A percentile compares a stretch with the other conserved stretches of the same genome.
Evolutionary conservation across 1,284 basidiomycete genomes (phyloP).

Genomic region (Leccinum cinnamomeum): DNA sequence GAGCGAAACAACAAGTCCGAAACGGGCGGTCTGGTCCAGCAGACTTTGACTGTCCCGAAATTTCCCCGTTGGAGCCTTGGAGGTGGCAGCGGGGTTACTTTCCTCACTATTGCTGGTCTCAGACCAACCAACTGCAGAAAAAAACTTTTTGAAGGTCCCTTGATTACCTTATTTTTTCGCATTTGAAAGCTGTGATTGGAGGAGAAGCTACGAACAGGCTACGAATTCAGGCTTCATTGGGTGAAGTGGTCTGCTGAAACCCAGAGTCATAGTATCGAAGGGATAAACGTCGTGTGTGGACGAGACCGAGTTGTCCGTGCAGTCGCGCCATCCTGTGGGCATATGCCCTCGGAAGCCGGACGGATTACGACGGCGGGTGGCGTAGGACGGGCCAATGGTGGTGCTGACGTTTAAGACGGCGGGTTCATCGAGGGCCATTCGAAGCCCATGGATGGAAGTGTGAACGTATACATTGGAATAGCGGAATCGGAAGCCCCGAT

Average conservation of each 20-base stretch:
- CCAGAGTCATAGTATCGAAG: not conserved
- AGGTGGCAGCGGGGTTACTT: constrained; percentile 15
- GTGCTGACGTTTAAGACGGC: constrained; percentile 13
- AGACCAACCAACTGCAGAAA: not conserved
- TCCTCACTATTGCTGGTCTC: not conserved
- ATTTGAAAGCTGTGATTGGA: not conserved
- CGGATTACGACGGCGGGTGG: constrained; percentile 15
- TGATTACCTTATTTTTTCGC: not conserved
- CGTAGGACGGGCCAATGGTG: constrained; percentile 3
- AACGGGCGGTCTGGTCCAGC: not conserved
- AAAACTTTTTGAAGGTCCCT: not conserved
- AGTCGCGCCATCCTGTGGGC: constrained; percentile 18
- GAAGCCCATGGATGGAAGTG: constrained; percentile 22
- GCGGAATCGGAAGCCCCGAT: constrained; percentile 35
- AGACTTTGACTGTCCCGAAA: constrained; percentile 8
- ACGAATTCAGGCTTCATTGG: not conserved
- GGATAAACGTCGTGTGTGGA: constrained; percentile 20
- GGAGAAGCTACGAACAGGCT: not conserved
- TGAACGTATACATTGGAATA: constrained; percentile 13
- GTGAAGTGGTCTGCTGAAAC: not conserved
- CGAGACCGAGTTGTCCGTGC: constrained; percentile 1
- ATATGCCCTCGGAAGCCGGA: constrained; percentile 14
- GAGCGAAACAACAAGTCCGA: constrained; percentile 16
- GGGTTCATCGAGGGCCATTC: constrained; percentile 23
- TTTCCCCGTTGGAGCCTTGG: constrained; percentile 1